Base-by-base conservation (phyloP, 2,329 filamentous ascomycete genomes). In the Gaeumannomyces sp. region DNA sequence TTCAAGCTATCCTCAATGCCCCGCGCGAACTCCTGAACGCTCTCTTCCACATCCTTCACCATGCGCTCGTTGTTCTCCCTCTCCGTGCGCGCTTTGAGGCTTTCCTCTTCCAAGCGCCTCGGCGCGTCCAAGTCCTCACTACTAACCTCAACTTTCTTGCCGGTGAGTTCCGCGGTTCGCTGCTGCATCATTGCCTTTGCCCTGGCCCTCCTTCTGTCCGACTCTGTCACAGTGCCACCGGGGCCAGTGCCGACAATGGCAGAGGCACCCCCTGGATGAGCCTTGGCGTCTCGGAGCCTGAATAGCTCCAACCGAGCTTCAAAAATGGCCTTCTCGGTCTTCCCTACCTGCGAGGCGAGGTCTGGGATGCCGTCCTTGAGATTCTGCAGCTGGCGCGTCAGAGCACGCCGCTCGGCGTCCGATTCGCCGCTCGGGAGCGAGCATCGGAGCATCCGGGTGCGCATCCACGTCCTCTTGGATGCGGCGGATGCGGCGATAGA, bases 151-250 rank as follows among this genome's bases (percentile, higher is more conserved):
- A 89, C 80, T 73, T 93, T 93, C 76, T 89, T 92, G 65, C 95
- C 95, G 28, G 93, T 92, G 68, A 99, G 80, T 25, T 95, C 94
- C 65, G 95, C 95, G 70, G 95, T 93, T 66, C 95, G 90, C 72
- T 97, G 93, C 78, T 98, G 94, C 95, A 99, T 99, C 88, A 97
- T 96, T 56, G 94, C 94, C 78, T 93, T 96, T 38, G 95, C 94
- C 70, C 93, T 88, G 50, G 95, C 95, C 80, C 97, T 98, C 69
- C 98, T 85, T 64, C 94, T 88, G 77, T 99, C 95, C 4, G 92
- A 90, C 77, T 99, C 95, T 0, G 95, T 99, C 58, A 99, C 87
- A 59, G 87, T 79, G 63, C 95, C 95, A 59, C 94, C 94, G 65
- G 93, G 94, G 13, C 95, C 95, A 67, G 94, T 98, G 60, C 95